Evolutionary conservation across 2,329 filamentous ascomycete genomes (phyloP), one percentile per base, ranked within the genome.

Genomic region (Nemania sp.): DNA sequence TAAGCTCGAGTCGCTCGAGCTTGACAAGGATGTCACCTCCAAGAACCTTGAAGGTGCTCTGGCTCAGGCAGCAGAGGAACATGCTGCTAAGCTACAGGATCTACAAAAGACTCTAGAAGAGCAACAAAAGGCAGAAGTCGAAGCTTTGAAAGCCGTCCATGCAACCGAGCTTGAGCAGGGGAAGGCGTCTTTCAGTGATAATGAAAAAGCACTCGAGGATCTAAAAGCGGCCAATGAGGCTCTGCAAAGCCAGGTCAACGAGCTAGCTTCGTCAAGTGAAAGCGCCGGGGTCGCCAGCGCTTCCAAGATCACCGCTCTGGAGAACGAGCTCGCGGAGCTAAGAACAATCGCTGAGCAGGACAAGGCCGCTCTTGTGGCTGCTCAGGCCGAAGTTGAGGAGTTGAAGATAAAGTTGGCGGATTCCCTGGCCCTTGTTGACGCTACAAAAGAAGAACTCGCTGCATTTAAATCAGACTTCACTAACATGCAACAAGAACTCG

Each of bases 191-290:
- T 74, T 76, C 9, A 75, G 76, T 12, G 79, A 78, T 1, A 80
- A 84, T 32, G 80, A 84, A 60, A 75, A 80, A 57, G 76, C 79
- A 18, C 70, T 87, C 29, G 73, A 77, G 10, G 81, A 83, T 10
- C 74, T 87, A 48, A 83, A 81, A 68, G 67, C 77, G 3, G 74
- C 74, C 49, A 83, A 87, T 63, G 81, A 86, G 56, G 68, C 76
- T 11, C 73, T 88, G 47, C 81, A 87, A 72, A 80, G 77, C 68
- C 81, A 84, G 72, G 77, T 88, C 34, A 80, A 84, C 18, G 80
- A 82, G 42, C 71, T 87, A 54, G 77, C 77, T 1, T 76, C 79
- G 1, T 79, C 81, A 2, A 81, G 79, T 21, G 79, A 81, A 52
- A 75, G 74, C 20, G 80, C 81, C 58, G 73, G 77, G 35, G 77